phyloP scores from a whole-genome alignment of 1,284 basidiomycete genomes.

The Cutaneotrichosporon mucoides region DNA sequence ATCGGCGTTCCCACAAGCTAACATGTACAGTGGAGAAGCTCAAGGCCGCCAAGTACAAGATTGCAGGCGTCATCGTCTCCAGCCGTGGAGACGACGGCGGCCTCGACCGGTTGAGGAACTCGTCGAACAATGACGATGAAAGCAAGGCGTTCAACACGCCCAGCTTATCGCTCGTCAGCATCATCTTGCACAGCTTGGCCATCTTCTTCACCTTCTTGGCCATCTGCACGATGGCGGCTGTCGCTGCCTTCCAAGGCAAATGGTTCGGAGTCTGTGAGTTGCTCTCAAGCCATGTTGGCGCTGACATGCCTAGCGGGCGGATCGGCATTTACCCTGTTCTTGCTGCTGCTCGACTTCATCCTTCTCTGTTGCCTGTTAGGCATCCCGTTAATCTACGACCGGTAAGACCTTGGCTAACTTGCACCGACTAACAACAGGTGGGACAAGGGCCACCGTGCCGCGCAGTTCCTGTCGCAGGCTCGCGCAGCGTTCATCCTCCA shows the following conservation, averaged over 20 bases:
- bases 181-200: constrained; percentile 7
- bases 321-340: constrained; percentile 75
- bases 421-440: constrained; percentile 36
- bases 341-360: constrained; percentile 67
- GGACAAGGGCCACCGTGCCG: constrained; percentile 68
- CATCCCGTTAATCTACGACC: constrained; percentile 77
- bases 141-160: background rate
- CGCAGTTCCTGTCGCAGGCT: constrained; percentile 71
- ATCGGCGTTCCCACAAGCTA: too few relatives aligned
- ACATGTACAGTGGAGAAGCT: too few relatives aligned
- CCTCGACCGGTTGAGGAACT: constrained; percentile 11
- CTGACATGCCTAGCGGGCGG: constrained; percentile 63
- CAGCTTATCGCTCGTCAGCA: background rate
- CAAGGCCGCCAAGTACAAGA: background rate
- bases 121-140: background rate
- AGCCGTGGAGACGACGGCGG: background rate
- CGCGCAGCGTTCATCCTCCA: constrained; percentile 76
- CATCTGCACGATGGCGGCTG: constrained; percentile 79
- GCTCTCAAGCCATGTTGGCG: background rate
- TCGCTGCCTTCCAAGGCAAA: constrained; percentile 78
- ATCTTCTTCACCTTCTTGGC: constrained; percentile 83
- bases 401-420: constrained; percentile 48
- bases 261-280: constrained; percentile 76
- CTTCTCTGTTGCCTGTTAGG: constrained; percentile 66
- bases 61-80: constrained; percentile 1